These are phyloP conservation scores for Porogramme epimiltina DNA, from an alignment of 1,284 basidiomycete genomes.

Conservation along the genomic window DNA sequence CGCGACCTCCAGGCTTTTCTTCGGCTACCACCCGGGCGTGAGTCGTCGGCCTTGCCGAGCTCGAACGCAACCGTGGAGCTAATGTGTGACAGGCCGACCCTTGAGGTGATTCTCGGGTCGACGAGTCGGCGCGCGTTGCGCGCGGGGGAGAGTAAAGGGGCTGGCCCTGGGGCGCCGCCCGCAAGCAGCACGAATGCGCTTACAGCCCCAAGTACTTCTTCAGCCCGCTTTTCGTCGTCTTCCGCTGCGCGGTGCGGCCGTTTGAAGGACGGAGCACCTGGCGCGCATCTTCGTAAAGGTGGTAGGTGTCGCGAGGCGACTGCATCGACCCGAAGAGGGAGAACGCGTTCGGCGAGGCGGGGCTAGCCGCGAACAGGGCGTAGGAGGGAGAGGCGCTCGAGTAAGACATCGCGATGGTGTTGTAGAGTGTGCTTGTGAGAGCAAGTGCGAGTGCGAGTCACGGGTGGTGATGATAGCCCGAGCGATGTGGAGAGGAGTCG, in stretches of 20 bases:
- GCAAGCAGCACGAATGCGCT: background rate
- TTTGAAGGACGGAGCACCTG: constrained; percentile 19
- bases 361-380: constrained; percentile 18
- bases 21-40: no score
- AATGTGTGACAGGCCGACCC: no score
- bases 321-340: constrained; percentile 25
- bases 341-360: constrained; percentile 27
- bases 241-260: constrained; percentile 10
- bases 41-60: no score
- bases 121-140: no score
- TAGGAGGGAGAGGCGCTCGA: constrained; percentile 12
- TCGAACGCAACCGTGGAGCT: no score
- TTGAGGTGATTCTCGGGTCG: no score
- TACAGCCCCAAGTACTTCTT: constrained; percentile 27
- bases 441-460: background rate
- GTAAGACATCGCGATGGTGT: constrained; percentile 21
- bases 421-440: background rate
- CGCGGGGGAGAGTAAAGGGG: background rate
- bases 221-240: constrained; percentile 23
- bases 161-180: background rate
- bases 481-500: background rate
- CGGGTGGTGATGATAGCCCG: background rate
- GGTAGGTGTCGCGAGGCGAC: constrained; percentile 29
- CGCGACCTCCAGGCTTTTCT: no score
- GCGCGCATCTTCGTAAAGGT: constrained; percentile 28